These are phyloP conservation scores for Melastoma malabathricum DNA, from an alignment of 345 rosid species.

Conservation along the genomic window DNA sequence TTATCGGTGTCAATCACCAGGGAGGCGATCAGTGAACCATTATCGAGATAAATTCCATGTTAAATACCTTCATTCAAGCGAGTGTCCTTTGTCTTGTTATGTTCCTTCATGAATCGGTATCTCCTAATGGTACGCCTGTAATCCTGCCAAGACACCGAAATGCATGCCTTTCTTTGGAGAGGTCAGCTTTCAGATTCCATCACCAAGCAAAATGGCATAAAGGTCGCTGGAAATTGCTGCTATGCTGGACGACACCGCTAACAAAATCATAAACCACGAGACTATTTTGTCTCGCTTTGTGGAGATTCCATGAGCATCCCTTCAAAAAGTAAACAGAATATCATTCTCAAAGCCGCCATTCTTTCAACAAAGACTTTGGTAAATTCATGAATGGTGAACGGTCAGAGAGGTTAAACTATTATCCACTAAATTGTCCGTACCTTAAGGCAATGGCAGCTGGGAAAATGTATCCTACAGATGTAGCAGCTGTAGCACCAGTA, in stretches of 20 bases:
- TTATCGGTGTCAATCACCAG: no score
- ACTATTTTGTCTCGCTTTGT: conserved; percentile 33
- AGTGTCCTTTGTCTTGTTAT: no score
- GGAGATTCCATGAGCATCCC: conserved; percentile 42
- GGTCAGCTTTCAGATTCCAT: conserved; percentile 16
- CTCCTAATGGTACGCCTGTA: conserved; percentile 3
- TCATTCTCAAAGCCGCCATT: background rate
- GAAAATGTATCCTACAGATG: conserved; percentile 47
- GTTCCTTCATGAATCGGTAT: no score
- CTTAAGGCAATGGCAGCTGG: conserved; percentile 47
- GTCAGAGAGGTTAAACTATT: no score
- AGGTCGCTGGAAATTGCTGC: conserved; percentile 50
- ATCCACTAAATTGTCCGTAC: conserved; percentile 12
- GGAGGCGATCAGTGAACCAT: no score
- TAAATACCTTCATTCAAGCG: no score
- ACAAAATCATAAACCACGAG: conserved; percentile 46
- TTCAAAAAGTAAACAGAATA: conserved; percentile 7
- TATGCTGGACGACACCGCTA: conserved; percentile 41
- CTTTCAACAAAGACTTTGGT: background rate
- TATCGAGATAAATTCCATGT: no score
- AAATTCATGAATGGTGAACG: background rate
- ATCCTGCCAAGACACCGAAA: background rate
- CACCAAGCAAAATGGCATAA: conserved; percentile 18
- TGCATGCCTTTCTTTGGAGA: background rate
- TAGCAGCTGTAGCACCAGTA: conserved; percentile 53